A percentile compares a stretch with the other conserved stretches of the same genome.
These are phyloP conservation scores for Penicillium steckii DNA, from an alignment of 495 filamentous ascomycete genomes.

Conservation along the genomic window DNA sequence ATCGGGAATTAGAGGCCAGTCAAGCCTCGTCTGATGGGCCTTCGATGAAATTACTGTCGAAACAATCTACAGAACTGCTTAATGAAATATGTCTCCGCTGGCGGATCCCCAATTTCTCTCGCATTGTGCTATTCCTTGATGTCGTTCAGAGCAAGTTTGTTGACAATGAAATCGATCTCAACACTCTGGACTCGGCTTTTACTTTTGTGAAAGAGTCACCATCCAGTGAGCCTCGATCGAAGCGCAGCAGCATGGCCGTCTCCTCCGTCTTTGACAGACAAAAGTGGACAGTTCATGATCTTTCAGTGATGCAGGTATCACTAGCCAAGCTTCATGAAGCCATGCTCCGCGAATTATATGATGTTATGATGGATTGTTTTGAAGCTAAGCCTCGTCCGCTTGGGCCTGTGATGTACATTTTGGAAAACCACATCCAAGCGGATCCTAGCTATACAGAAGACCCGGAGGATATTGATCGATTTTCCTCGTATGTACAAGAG, in stretches of 20 bases:
- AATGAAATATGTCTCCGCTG: conserved; percentile 84
- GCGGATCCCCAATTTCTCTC: conserved; percentile 83
- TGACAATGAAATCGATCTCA: conserved; percentile 77
- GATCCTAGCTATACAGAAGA: conserved; percentile 74
- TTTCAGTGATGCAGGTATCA: conserved; percentile 69
- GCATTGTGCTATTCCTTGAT: conserved; percentile 80
- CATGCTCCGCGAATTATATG: conserved; percentile 83
- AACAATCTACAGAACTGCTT: conserved; percentile 77
- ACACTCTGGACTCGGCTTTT: conserved; percentile 80
- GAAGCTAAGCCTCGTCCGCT: conserved; percentile 78
- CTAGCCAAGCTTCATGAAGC: conserved; percentile 76
- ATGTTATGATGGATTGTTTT: conserved; percentile 82
- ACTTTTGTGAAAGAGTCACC: conserved; percentile 72
- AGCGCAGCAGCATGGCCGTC: conserved; percentile 44
- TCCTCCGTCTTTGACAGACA: conserved; percentile 54
- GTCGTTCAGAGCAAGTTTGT: conserved; percentile 81
- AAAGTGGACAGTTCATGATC: conserved; percentile 81
- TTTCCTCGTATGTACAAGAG: conserved; percentile 64
- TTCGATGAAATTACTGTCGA: conserved; percentile 69
- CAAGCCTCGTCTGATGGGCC: conserved; percentile 51
- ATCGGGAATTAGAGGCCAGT: conserved; percentile 52
- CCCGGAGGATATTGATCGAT: conserved; percentile 66
- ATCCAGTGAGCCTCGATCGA: conserved; percentile 49
- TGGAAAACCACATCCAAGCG: conserved; percentile 77
- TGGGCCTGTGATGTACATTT: conserved; percentile 76